Evolutionary conservation across 2,329 filamentous ascomycete species (phyloP).

Genomic region (Drechslera avenae): DNA sequence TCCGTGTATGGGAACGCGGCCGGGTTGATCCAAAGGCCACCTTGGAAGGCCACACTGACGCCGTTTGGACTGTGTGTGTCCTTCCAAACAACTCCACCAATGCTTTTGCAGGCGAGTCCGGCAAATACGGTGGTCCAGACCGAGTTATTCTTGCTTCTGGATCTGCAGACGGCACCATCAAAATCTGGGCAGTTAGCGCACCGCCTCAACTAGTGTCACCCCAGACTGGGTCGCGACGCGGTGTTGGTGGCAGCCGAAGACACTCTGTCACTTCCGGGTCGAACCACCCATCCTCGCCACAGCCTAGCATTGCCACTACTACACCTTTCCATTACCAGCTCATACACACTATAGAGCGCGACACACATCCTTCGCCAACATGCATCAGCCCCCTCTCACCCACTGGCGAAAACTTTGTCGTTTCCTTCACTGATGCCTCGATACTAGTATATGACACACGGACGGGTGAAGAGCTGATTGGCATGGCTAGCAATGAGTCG

Average conservation of each 20-base stretch:
- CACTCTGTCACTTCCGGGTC: conserved; percentile 95
- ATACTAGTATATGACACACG: conserved; percentile 92
- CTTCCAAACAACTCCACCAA: conserved; percentile 80
- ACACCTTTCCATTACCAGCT: conserved; percentile 88
- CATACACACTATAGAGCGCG: conserved; percentile 80
- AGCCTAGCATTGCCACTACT: conserved; percentile 82
- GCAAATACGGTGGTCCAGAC: conserved; percentile 78
- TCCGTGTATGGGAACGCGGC: conserved; percentile 94
- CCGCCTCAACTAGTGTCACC: conserved; percentile 86
- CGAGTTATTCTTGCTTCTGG: conserved; percentile 90
- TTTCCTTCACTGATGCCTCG: conserved; percentile 87
- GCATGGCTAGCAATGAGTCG: conserved; percentile 92
- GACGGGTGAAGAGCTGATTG: conserved; percentile 86
- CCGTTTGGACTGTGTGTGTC: conserved; percentile 93
- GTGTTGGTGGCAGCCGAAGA: conserved; percentile 74
- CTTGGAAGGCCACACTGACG: conserved; percentile 91
- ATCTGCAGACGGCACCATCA: conserved; percentile 85
- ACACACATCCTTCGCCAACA: conserved; percentile 77
- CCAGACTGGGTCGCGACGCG: conserved; percentile 72
- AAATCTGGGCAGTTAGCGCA: conserved; percentile 92
- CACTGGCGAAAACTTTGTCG: conserved; percentile 86
- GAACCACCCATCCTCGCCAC: conserved; percentile 86
- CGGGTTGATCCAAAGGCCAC: conserved; percentile 94
- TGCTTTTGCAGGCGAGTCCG: conserved; percentile 75
- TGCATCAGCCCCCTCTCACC: conserved; percentile 88